Evolutionary conservation across 805 yeast species (phyloP).

Genomic region (Teunomyces cretensis): DNA sequence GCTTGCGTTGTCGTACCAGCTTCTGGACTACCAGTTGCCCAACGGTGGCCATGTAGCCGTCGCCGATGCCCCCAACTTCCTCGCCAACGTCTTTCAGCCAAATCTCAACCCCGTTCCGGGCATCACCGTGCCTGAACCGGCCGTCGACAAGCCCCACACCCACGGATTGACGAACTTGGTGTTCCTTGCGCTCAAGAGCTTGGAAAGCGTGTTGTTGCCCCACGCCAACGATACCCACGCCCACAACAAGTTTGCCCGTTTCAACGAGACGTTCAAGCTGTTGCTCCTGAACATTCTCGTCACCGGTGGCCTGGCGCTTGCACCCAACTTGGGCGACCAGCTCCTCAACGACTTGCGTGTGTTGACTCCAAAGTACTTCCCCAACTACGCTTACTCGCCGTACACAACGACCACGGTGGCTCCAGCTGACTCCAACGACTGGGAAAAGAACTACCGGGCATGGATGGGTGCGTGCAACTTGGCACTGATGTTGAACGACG

Average conservation of each 20-base stretch:
- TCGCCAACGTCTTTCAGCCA: constrained; percentile 76
- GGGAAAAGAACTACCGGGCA: constrained; percentile 58
- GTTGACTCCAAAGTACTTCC: constrained; percentile 44
- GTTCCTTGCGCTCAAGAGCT: constrained; percentile 33
- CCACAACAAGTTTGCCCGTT: constrained; percentile 28
- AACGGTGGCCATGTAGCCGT: constrained; percentile 43
- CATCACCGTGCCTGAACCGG: constrained; percentile 30
- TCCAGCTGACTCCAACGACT: constrained; percentile 33
- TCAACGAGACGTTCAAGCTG: constrained; percentile 39
- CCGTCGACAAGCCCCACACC: constrained; percentile 46
- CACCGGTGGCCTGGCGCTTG: constrained; percentile 59
- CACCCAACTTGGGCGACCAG: constrained; percentile 56
- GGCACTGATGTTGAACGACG: constrained; percentile 58
- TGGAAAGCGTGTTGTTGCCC: constrained; percentile 34
- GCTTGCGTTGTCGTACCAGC: constrained; percentile 17
- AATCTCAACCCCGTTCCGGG: constrained; percentile 46
- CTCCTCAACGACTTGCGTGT: constrained; percentile 54
- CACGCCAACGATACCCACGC: constrained; percentile 28
- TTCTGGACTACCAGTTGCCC: constrained; percentile 56
- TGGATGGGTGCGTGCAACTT: constrained; percentile 78
- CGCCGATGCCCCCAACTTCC: constrained; percentile 50
- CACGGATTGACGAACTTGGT: constrained; percentile 46
- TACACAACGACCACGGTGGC: constrained; percentile 32
- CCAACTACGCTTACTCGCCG: constrained; percentile 40
- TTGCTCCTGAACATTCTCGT: constrained; percentile 48